Evolutionary conservation across 768 basidiomycete species (phyloP).

Genomic region (Guyanaporus albipodus): DNA sequence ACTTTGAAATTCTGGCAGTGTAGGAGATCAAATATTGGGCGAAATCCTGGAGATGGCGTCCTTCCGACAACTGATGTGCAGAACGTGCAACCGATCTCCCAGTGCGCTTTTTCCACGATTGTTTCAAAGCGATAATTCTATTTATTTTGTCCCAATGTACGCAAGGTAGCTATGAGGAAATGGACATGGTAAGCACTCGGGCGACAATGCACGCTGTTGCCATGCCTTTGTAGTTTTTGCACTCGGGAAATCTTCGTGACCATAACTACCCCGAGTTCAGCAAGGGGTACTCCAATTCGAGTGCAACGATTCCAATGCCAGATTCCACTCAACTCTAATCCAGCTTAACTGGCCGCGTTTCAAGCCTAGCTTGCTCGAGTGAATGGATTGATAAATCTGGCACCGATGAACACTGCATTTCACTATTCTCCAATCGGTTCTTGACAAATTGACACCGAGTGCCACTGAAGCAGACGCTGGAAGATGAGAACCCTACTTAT

Average conservation of each 20-base stretch:
- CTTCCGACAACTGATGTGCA: conserved; percentile 6
- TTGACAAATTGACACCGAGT: no score
- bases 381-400: conserved; percentile 10
- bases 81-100: conserved; percentile 8
- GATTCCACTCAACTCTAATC: conserved; percentile 6
- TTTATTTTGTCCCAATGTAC: conserved; percentile 10
- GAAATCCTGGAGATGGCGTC: neutral
- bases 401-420: conserved; percentile 9
- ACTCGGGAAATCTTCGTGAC: conserved; percentile 8
- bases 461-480: no score
- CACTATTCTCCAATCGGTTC: conserved; percentile 6
- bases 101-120: conserved; percentile 7
- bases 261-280: conserved; percentile 12
- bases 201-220: neutral
- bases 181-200: neutral
- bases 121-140: conserved; percentile 11
- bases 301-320: conserved; percentile 17
- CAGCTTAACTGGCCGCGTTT: conserved; percentile 3
- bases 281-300: conserved; percentile 6
- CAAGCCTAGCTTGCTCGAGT: conserved; percentile 8
- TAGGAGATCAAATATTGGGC: conserved; percentile 4
- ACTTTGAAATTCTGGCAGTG: neutral
- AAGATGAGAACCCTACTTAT: no score
- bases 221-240: conserved; percentile 6
- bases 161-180: conserved; percentile 4